Evolutionary conservation across 2,329 filamentous ascomycete species (phyloP), one percentile per base, ranked within the genome.

Genomic region (Fusarium acutatum): DNA sequence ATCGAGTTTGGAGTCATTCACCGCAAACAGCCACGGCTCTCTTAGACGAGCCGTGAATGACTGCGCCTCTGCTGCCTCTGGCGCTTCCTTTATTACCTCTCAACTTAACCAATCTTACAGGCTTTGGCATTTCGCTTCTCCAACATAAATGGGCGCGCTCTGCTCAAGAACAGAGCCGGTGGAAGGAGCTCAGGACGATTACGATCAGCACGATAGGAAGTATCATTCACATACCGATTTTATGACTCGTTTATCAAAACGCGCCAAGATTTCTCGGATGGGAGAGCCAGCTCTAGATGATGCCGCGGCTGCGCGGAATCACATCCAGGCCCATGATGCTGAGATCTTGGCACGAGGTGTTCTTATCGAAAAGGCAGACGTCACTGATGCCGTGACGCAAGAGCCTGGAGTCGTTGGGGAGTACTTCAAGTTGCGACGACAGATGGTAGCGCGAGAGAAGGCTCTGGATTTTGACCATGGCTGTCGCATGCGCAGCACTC

Each of bases 391-490:
- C 22, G 32, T 32, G 38, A 37, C 58, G 17, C 28, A 56, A 20
- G 46, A 57, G n/a, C 64, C 71, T 52, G 61, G 44, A 18, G 46
- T 69, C 8, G 56, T 64, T 18, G 74, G 73, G 14, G 77, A 76
- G 24, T 87, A 86, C 67, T 53, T 78, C 17, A 52, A 60, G 40
- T 46, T 77, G 30, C 83, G 84, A 32, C 47, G 74, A 1, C 71
- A 76, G 18, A 52, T 85, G 6, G 61, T 78, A 26, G 57, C 67
- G 7, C 74, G 77, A 6, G 85, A 87, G 69, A 75, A 72, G 12
- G 75, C 75, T 7, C 71, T 86, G 10, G 81, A 80, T 6, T 88
- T 87, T 74, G 85, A 86, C 67, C 78, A 81, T 58, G 64, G 58
- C 11, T 84, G 82, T 71, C 79, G 78, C 28, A 43, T 47, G 10